Evolutionary conservation across 179 eudicot genomes (phyloP).

Genomic region (Camellia oleifera): DNA sequence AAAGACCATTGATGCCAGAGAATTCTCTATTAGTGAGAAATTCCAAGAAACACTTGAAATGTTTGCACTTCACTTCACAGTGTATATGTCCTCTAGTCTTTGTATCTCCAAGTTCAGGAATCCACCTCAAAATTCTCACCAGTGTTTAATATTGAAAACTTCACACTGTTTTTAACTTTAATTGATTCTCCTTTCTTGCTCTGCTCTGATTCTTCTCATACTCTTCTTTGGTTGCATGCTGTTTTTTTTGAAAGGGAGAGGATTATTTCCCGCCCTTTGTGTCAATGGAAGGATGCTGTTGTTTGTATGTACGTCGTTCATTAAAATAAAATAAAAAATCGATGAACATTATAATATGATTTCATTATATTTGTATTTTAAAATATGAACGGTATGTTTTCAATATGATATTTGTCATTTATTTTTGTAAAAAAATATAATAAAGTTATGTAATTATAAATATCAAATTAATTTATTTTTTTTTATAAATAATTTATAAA

Average conservation of each 20-base stretch:
- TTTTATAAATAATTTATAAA: no score
- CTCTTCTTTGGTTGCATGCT: constrained; percentile 19
- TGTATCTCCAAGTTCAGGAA: constrained; percentile 35
- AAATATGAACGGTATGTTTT: no score
- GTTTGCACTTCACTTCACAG: background rate
- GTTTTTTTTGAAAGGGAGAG: background rate
- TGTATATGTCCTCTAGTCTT: constrained; percentile 34
- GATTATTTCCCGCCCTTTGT: no score
- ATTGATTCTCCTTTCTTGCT: constrained; percentile 20
- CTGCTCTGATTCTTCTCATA: constrained; percentile 21
- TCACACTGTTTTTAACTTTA: constrained; percentile 13
- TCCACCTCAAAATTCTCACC: constrained; percentile 34
- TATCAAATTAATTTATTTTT: no score
- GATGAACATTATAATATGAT: no score
- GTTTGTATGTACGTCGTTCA: no score
- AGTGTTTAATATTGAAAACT: background rate
- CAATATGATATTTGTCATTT: no score
- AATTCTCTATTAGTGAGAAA: constrained; percentile 26
- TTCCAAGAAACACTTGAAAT: constrained; percentile 21
- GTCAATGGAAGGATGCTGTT: no score
- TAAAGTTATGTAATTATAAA: no score
- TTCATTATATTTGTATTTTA: no score
- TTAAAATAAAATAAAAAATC: no score
- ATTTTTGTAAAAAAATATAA: no score
- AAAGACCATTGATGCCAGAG: constrained; percentile 17